These are phyloP conservation scores for Haplosporangium sp. DNA, from an alignment of 371 early-diverging fungal species.

Conservation along the genomic window DNA sequence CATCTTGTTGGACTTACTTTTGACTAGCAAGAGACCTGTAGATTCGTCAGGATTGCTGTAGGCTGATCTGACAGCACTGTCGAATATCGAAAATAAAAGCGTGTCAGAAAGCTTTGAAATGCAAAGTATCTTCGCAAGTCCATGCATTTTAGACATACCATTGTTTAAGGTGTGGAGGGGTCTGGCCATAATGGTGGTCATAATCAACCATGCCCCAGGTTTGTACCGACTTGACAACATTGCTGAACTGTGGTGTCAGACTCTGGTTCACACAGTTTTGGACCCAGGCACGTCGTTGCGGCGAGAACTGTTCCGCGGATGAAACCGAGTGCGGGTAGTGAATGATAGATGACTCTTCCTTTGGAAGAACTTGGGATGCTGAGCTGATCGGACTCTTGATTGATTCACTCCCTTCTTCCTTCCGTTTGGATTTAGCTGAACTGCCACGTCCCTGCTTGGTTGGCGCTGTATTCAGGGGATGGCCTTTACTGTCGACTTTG, in stretches of 20 bases:
- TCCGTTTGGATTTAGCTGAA: too few species aligned
- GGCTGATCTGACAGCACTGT: not conserved
- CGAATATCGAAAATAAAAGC: too few species aligned
- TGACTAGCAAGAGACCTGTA: slow-evolving; percentile 35
- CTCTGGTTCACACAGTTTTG: slow-evolving; percentile 9
- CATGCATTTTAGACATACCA: not conserved
- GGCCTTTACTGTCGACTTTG: too few species aligned
- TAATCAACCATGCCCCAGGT: slow-evolving; percentile 31
- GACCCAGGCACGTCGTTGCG: slow-evolving; percentile 31
- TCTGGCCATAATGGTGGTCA: slow-evolving; percentile 1
- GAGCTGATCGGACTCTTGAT: slow-evolving; percentile 22
- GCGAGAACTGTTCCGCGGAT: slow-evolving; percentile 30
- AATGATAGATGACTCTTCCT: slow-evolving; percentile 22
- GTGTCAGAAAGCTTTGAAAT: too few species aligned
- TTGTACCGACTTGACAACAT: slow-evolving; percentile 19
- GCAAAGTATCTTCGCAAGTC: too few species aligned
- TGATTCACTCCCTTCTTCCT: too few species aligned
- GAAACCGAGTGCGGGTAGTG: slow-evolving; percentile 36
- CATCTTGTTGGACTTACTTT: slow-evolving; percentile 17
- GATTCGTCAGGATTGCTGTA: slow-evolving; percentile 18
- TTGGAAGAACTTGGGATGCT: slow-evolving; percentile 16
- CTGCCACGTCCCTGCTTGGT: too few species aligned
- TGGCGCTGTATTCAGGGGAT: too few species aligned
- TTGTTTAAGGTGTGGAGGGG: not conserved
- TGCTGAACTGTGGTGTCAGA: not conserved